phyloP scores from a whole-genome alignment of 192 early-diverging fungal species.

The Chytriomyces sp. region DNA sequence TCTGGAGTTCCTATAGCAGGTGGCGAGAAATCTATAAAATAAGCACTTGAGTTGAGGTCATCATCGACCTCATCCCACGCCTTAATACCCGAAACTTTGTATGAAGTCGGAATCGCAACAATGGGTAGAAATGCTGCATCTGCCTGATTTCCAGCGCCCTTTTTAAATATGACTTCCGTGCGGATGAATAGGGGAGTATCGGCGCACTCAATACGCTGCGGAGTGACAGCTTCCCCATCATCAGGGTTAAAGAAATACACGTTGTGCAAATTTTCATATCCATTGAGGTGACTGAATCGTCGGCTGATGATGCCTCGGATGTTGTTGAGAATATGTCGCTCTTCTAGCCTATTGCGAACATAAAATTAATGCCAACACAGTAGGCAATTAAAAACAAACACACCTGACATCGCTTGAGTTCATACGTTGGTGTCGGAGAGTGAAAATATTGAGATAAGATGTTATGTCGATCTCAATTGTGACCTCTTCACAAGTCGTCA shows the following conservation, averaged over 20 bases:
- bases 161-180: slow-evolving; percentile 67
- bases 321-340: slow-evolving; percentile 7
- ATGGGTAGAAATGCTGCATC: slow-evolving; percentile 57
- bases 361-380: background rate
- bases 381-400: slow-evolving; percentile 16
- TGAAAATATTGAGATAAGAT: slow-evolving; percentile 41
- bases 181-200: slow-evolving; percentile 72
- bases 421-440: slow-evolving; percentile 12
- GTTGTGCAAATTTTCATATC: slow-evolving; percentile 22
- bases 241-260: slow-evolving; percentile 69
- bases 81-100: slow-evolving; percentile 33
- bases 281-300: slow-evolving; percentile 2
- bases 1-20: slow-evolving; percentile 58
- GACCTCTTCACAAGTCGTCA: slow-evolving; percentile 31
- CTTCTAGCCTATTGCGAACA: background rate
- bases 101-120: slow-evolving; percentile 63
- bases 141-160: slow-evolving; percentile 39
- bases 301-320: background rate
- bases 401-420: background rate
- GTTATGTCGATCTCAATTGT: slow-evolving; percentile 47
- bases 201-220: slow-evolving; percentile 46
- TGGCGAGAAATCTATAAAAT: slow-evolving; percentile 58
- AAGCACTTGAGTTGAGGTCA: background rate
- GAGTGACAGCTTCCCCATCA: slow-evolving; percentile 40
- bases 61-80: slow-evolving; percentile 39